Evolutionary conservation across 2,329 filamentous ascomycete species (phyloP).

Genomic region (Fusarium hainanense): DNA sequence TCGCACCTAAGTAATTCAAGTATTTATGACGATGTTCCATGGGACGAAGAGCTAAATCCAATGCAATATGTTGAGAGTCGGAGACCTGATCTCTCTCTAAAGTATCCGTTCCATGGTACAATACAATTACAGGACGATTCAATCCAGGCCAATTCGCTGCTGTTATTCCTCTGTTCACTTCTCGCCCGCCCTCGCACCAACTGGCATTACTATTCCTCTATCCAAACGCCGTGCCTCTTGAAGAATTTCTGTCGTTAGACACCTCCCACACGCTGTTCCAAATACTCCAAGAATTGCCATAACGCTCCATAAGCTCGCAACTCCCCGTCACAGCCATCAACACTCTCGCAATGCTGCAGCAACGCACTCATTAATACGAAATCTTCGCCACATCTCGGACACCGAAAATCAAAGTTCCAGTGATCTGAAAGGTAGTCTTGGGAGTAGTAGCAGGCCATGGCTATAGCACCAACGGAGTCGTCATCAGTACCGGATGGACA

Average conservation of each 20-base stretch:
- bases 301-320: background rate
- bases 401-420: background rate
- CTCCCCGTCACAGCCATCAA: background rate
- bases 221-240: too few species aligned
- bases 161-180: background rate
- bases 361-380: background rate
- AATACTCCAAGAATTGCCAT: background rate
- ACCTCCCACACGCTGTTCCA: background rate
- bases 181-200: too few species aligned
- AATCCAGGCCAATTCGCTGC: background rate
- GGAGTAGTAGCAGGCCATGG: background rate
- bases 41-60: background rate
- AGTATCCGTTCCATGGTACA: background rate
- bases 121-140: background rate
- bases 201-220: background rate
- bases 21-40: too few species aligned
- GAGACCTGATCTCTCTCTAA: background rate
- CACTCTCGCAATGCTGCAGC: background rate
- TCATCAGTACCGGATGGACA: background rate
- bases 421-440: background rate
- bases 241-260: too few species aligned
- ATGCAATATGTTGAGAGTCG: background rate
- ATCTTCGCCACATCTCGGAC: background rate
- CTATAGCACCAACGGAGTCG: background rate
- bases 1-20: too few species aligned